A percentile compares a stretch with the other conserved stretches of the same genome.
Evolutionary conservation across 1,139 yeast species (phyloP).

Genomic region (Candida glucosophila): DNA sequence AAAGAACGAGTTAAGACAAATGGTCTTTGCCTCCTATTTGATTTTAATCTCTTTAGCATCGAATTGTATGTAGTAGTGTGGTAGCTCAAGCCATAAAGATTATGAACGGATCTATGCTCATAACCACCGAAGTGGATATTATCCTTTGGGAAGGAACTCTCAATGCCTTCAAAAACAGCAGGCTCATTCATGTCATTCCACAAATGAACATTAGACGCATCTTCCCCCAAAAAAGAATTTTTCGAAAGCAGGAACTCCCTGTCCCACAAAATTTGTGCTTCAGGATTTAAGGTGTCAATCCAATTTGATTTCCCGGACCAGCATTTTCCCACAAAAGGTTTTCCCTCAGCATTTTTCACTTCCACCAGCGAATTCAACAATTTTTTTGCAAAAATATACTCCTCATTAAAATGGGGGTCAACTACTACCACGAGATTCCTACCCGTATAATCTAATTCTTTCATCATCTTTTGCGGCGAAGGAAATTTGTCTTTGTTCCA

Average conservation of each 20-base stretch:
- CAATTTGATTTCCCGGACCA: conserved; percentile 98
- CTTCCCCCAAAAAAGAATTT: conserved; percentile 41
- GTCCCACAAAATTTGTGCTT: conserved; percentile 55
- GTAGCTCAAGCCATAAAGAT: conserved; percentile 68
- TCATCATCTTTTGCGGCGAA: conserved; percentile 60
- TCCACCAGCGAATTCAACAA: conserved; percentile 29
- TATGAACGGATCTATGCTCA: conserved; percentile 91
- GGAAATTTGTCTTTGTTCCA: conserved; percentile 79
- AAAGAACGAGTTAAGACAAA: conserved; percentile 83
- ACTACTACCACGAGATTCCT: conserved; percentile 77
- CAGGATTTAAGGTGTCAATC: conserved; percentile 77
- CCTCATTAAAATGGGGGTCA: conserved; percentile 83
- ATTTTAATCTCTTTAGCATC: conserved; percentile 39
- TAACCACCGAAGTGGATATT: conserved; percentile 66
- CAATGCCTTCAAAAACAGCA: conserved; percentile 90
- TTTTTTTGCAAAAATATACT: conserved; percentile 55
- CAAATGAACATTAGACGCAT: conserved; percentile 55
- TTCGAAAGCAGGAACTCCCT: conserved; percentile 15
- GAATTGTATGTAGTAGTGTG: conserved; percentile 77
- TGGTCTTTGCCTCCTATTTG: conserved; percentile 54
- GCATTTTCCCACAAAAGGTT: conserved; percentile 73
- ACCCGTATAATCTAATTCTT: conserved; percentile 57
- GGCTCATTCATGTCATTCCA: conserved; percentile 99
- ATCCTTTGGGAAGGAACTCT: conserved; percentile 81
- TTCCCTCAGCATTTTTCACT: conserved; percentile 30